Percentiles rank a stretch among this genome's conserved stretches.
Conservation (phyloP, 169 alveolate genomes). For the Neospora caninum region DNA sequence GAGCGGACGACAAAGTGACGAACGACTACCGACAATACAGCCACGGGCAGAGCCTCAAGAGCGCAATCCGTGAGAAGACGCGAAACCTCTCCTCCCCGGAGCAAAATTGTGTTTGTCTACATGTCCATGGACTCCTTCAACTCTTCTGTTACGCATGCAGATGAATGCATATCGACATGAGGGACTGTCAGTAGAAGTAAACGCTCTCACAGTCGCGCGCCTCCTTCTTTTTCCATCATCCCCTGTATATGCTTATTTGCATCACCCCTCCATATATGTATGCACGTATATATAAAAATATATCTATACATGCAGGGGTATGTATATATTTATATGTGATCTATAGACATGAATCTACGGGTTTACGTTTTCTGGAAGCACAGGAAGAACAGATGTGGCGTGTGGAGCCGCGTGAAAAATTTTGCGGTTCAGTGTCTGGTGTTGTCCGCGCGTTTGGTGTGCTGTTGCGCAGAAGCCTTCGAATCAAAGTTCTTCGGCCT, state of each 20-base stretch:
- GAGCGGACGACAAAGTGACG: constrained; percentile 68
- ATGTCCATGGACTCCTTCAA: no score
- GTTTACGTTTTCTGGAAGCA: no score
- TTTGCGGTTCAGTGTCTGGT: neutral
- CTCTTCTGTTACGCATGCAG: no score
- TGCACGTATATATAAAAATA: neutral
- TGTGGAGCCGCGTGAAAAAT: no score
- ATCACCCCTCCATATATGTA: neutral
- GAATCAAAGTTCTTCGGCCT: constrained; percentile 58
- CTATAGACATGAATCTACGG: neutral
- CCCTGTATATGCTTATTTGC: neutral
- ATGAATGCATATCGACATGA: no score
- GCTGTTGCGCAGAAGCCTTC: constrained; percentile 44
- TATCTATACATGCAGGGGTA: neutral
- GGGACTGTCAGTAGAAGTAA: no score
- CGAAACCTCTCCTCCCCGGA: neutral
- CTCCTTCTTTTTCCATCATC: neutral
- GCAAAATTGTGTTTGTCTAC: neutral
- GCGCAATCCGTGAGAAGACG: neutral
- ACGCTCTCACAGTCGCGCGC: neutral
- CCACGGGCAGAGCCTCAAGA: neutral
- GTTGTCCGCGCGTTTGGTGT: neutral
- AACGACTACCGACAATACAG: constrained; percentile 56
- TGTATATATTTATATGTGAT: neutral
- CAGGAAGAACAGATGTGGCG: no score